Conservation (phyloP, 2,329 filamentous ascomycete species). For the Paraphoma chrysanthemicola region DNA sequence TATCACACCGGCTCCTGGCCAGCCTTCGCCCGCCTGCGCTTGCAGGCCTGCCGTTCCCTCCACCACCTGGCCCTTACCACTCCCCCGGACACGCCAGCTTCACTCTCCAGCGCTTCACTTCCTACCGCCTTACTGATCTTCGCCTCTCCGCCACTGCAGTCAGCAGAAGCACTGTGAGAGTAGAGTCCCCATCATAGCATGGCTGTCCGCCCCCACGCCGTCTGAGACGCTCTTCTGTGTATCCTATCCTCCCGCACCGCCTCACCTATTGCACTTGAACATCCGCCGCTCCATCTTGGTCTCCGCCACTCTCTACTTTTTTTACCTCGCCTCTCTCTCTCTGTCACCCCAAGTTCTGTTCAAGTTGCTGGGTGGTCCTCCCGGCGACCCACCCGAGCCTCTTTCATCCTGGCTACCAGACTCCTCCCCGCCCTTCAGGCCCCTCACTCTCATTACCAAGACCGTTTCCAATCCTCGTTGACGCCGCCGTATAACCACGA, state of each 20-base stretch:
- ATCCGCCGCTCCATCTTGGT: slow-evolving; percentile 1
- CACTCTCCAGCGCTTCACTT: slow-evolving; percentile 14
- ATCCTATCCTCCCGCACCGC: slow-evolving; percentile 11
- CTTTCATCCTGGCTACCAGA: slow-evolving; percentile 47
- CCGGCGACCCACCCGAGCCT: slow-evolving; percentile 24
- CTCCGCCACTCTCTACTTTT: background rate
- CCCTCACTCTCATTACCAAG: slow-evolving; percentile 41
- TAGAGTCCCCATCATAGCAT: slow-evolving; percentile 19
- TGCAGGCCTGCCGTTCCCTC: slow-evolving; percentile 18
- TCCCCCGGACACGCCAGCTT: slow-evolving; percentile 16
- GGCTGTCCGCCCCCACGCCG: slow-evolving; percentile 22
- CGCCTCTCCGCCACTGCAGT: slow-evolving; percentile 11
- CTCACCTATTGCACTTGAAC: background rate
- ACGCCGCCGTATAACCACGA: slow-evolving; percentile 43
- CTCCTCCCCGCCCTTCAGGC: slow-evolving; percentile 41
- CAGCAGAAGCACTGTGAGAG: slow-evolving; percentile 3
- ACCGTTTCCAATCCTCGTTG: slow-evolving; percentile 35
- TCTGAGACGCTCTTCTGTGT: slow-evolving; percentile 11
- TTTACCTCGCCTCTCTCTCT: background rate
- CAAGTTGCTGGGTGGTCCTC: slow-evolving; percentile 32
- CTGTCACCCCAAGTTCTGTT: slow-evolving; percentile 2
- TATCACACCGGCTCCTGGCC: slow-evolving; percentile 39
- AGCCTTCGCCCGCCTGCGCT: slow-evolving; percentile 25
- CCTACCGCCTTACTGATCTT: slow-evolving; percentile 1
- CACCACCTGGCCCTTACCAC: slow-evolving; percentile 17